Evolutionary conservation across 2,329 filamentous ascomycete species (phyloP), one percentile per base, ranked within the genome.

Genomic region (Neonectria sp.): DNA sequence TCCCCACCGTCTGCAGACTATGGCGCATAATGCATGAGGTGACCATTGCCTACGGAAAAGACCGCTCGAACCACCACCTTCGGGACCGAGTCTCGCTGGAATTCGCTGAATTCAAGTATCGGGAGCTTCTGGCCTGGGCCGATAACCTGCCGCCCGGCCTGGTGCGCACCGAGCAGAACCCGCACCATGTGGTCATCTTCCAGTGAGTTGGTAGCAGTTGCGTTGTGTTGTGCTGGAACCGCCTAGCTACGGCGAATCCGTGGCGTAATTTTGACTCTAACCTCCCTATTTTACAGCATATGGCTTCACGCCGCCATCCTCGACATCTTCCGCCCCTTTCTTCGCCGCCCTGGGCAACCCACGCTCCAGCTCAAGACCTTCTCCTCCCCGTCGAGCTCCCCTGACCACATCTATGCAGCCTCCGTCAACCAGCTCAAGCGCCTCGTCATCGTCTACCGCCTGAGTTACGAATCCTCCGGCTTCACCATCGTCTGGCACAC

Each of bases 401-500:
- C 80, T 0, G 76, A 79, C 12, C 66, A 73, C 5, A 78, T 73
- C 1, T 83, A 73, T 31, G 65, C 69, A 2, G 79, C 81, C 1
- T 83, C 82, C 0, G 75, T 80, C 1, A 72, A 74, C 31, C 81
- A 83, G 49, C 74, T 83, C 9, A 83, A 83, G 64, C 75, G 76
- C 7, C 75, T 83, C 2, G 71, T 84, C 5, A 61, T 83, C 27
- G 71, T 77, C 15, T 83, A 81, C 63, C 78, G 81, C 17, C 71
- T 73, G 21, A 73, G 75, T 3, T 77, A 81, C 49, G 58, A 69
- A 8, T 77, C 76, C 8, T 81, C 81, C 2, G 71, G 75, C 1
- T 81, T 79, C 59, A 79, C 79, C 2, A 77, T 83, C 8, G 71
- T 83, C 3, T 84, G 81, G 81, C 80, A 83, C 55, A 82, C 75